Conservation (phyloP, 495 filamentous ascomycete species). For the Annulohypoxylon nitens region DNA sequence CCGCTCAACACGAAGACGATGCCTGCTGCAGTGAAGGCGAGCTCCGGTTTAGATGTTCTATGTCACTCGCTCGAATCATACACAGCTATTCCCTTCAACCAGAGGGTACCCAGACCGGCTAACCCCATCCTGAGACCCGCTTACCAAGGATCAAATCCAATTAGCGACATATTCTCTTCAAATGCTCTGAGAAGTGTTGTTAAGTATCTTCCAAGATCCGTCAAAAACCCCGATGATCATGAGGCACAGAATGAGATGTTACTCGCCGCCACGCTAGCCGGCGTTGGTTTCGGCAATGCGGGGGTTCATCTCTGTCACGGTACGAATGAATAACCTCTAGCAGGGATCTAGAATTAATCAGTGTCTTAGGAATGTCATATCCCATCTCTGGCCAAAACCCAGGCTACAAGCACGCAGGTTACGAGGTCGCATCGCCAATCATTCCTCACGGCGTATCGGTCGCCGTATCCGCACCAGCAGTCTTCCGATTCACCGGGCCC, state of each 20-base stretch:
- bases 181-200: conserved; percentile 82
- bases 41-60: conserved; percentile 91
- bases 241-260: conserved; percentile 97
- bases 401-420: conserved; percentile 87
- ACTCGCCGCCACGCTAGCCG: conserved; percentile 91
- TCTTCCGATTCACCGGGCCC: conserved; percentile 91
- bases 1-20: conserved; percentile 95
- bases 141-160: conserved; percentile 97
- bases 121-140: conserved; percentile 94
- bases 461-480: conserved; percentile 92
- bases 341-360: conserved; percentile 13
- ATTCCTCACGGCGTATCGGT: conserved; percentile 97
- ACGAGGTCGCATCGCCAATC: conserved; percentile 77
- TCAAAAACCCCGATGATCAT: conserved; percentile 86
- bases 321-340: conserved; percentile 39
- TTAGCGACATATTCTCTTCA: conserved; percentile 94
- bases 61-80: conserved; percentile 94
- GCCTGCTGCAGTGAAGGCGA: conserved; percentile 90
- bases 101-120: conserved; percentile 82
- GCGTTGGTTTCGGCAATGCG: conserved; percentile 97
- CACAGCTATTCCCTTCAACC: conserved; percentile 94
- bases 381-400: conserved; percentile 95
- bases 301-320: conserved; percentile 97
- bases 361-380: conserved; percentile 81
- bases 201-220: conserved; percentile 90